Evolutionary conservation across 2,329 filamentous ascomycete species (phyloP), one percentile per base, ranked within the genome.

Genomic region (Periconia digitata): DNA sequence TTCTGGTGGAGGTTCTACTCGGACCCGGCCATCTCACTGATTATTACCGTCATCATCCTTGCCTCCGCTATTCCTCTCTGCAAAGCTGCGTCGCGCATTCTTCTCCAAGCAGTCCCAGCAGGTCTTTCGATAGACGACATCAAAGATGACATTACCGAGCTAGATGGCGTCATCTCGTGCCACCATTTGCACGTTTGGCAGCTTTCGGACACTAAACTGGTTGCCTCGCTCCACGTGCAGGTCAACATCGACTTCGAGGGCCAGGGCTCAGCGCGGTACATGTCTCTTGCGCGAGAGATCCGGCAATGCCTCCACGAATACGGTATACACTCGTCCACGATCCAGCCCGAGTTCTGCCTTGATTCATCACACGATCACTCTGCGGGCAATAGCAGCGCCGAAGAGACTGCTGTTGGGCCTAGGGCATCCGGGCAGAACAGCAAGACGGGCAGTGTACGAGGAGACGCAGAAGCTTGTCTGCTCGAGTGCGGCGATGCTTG

Each of bases 131-230:
- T 96, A 47, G 87, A 92, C 56, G 89, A 97, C 50, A 92, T 99
- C 71, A 89, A 90, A 58, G 86, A 92, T 57, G 94, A 99, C 68
- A 96, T 99, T 45, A 84, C 92, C 66, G 76, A 82, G 15, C 83
- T 99, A 6, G 87, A 88, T 0, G 92, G 92, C 36, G 88, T 99
- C 40, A 78, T 94, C 52, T 90, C 88, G 68, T 96, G 91, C 66
- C 94, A 99, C 73, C 92, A 99, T 70, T 81, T 99, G 18, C 94
- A 99, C 69, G 91, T 99, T 53, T 99, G 94, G 94, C 92, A 97
- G 72, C 82, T 99, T 27, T 95, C 89, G 15, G 92, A 97, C 67
- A 94, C 91, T 44, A 96, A 96, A 76, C 79, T 96, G 27, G 87
- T 99, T 32, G 92, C 94, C 12, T 94, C 89, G 10, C 83, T 99